Evolutionary conservation across 1,139 yeast species (phyloP).

Genomic region (Candida albicans): DNA sequence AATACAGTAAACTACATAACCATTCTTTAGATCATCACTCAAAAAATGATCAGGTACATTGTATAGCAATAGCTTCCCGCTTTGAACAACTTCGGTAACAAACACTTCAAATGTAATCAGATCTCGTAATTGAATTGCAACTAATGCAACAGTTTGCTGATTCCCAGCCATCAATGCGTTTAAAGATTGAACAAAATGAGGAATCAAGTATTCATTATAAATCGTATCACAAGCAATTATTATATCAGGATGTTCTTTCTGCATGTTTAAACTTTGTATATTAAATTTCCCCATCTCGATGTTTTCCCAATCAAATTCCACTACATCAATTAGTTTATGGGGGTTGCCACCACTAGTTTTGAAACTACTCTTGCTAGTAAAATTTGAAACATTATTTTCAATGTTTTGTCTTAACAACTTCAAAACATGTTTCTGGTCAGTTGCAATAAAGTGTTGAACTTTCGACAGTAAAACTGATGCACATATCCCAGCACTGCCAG

Average conservation of each 20-base stretch:
- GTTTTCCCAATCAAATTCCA: conserved; percentile 69
- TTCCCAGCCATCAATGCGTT: conserved; percentile 27
- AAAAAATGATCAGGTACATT: conserved; percentile 30
- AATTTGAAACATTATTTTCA: conserved; percentile 27
- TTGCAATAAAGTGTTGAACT: conserved; percentile 47
- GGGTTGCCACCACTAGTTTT: conserved; percentile 2
- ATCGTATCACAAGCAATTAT: conserved; percentile 70
- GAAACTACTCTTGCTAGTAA: conserved; percentile 5
- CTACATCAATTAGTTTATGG: conserved; percentile 32
- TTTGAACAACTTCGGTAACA: conserved; percentile 26
- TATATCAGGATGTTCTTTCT: conserved; percentile 33
- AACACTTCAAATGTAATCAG: conserved; percentile 52
- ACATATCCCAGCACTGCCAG: conserved; percentile 63
- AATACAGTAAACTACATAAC: conserved; percentile 48
- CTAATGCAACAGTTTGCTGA: conserved; percentile 34
- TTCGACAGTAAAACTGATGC: conserved; percentile 45
- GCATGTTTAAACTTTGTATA: conserved; percentile 15
- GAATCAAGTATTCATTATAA: conserved; percentile 63
- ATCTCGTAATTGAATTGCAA: conserved; percentile 60
- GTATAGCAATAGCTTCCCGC: conserved; percentile 20
- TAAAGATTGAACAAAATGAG: conserved; percentile 49
- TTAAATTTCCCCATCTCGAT: conserved; percentile 33
- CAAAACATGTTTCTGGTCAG: conserved; percentile 61
- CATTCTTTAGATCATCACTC: conserved; percentile 30
- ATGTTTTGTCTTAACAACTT: conserved; percentile 53